Evolutionary conservation across 495 filamentous ascomycete genomes (phyloP), one percentile per base, ranked within the genome.

Genomic region (Penicillium odoratum): DNA sequence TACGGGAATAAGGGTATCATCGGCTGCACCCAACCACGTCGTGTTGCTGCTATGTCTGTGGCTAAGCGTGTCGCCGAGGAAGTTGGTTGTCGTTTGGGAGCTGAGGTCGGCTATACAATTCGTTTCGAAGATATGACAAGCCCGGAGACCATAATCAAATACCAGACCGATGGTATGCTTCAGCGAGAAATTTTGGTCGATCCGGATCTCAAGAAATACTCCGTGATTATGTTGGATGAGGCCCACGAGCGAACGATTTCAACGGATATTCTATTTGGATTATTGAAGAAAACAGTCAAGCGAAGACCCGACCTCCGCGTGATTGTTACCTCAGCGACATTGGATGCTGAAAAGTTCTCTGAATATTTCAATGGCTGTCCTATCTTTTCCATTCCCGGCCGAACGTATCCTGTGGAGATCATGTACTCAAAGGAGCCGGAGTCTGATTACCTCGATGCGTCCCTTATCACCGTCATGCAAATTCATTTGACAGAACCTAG

Each of bases 91-190:
- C 79, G 85, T 53, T 80, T 99, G 0, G 95, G 95, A 31, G 83
- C 92, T 34, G 93, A 97, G 70, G 93, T 99, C 58, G 94, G 94
- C 44, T 99, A 98, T 65, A 97, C 92, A 0, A 97, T 99, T 68
- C 88, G 94, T 68, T 99, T 99, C 69, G 94, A 99, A 67, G 95
- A 99, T 66, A 89, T 86, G 66, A 97, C 94, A 0, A 89, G 86
- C 60, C 87, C 92, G 2, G 86, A 90, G 13, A 98, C 94, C 11
- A 88, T 86, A 69, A 97, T 99, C 77, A 98, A 98, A 75, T 99
- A 98, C 74, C 97, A 98, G 93, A 99, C 94, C 11, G 94, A 99
- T 60, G 94, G 94, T 72, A 99, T 98, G 89, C 83, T 99, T 64
- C 87, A 98, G 74, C 78, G 94, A 74, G 95, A 99, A 72, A 91